Evolutionary conservation across 768 basidiomycete genomes (phyloP), one percentile per base, ranked within the genome.

Genomic region (Suillus placidus): DNA sequence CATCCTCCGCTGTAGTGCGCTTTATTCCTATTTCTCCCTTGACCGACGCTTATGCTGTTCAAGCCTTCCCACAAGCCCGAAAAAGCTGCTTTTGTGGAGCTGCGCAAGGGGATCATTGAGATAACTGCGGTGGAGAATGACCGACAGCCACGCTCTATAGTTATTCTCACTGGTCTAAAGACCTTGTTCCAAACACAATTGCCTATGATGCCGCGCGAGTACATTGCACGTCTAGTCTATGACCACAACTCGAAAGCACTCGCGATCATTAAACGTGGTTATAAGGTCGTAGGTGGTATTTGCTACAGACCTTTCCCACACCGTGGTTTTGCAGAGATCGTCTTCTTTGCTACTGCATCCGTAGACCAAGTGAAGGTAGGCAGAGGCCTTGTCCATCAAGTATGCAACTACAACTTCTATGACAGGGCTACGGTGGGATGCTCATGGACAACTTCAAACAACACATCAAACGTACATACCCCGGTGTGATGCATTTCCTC

Each of bases 361-460:
- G 93, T 92, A 7, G 95, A 97, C 77, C 97, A 99, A 82, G 94
- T 96, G 78, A 98, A 97, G 87, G 96, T 97, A 73, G 58, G 81
- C 71, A 42, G 32, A 52, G 45, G 14, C 20, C 16, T 5, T 67
- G 43, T 38, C 38, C 45, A 23, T 68, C 56, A 23, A 37, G 56
- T 20, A 63, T 26, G n/a, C 23, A 2, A 52, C 16, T 54, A 32
- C 26, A 43, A n/a, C 26, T 58, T 51, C 26, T 40, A 42, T 42
- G 26, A 42, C 69, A 98, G 95, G 97, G 97, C 14, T 99, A 99
- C 71, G 97, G 97, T 55, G 93, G 93, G 38, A 94, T 98, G 85
- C 84, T 99, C 47, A 99, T 99, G 97, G 96, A 98, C 75, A 91
- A 97, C 76, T 94, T 95, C 83, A 99, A 99, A 79, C 90, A 91